Evolutionary conservation across 176 grass and related monocot genomes (phyloP).

Genomic region (Hyparrhenia diplandra): DNA sequence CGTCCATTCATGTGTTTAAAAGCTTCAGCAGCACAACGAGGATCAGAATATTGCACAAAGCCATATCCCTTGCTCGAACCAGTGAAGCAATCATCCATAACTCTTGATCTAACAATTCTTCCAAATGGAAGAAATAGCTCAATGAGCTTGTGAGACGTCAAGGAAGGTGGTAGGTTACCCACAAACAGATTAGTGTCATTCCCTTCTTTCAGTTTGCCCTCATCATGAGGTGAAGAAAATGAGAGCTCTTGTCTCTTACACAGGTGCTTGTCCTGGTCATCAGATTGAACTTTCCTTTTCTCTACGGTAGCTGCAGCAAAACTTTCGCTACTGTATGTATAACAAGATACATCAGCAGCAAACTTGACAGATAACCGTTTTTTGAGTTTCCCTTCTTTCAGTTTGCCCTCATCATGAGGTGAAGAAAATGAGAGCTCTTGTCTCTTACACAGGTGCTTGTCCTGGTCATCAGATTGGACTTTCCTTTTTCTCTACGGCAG

Average conservation of each 20-base stretch:
- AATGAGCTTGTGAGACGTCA: slow-evolving; percentile 38
- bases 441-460: slow-evolving; percentile 25
- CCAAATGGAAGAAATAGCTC: slow-evolving; percentile 57
- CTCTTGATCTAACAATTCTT: slow-evolving; percentile 39
- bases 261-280: too few relatives aligned
- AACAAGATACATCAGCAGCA: too few relatives aligned
- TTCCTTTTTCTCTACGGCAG: slow-evolving; percentile 46
- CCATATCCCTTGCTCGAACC: slow-evolving; percentile 59
- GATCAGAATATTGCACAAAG: slow-evolving; percentile 60
- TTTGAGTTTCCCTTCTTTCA: too few relatives aligned
- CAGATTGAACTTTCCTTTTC: too few relatives aligned
- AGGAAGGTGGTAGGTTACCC: slow-evolving; percentile 34
- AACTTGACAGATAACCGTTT: background rate
- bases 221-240: too few relatives aligned
- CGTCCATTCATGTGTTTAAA: slow-evolving; percentile 45
- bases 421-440: slow-evolving; percentile 14
- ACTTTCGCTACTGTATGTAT: too few relatives aligned
- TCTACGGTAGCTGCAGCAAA: too few relatives aligned
- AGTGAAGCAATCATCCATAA: slow-evolving; percentile 48
- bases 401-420: background rate
- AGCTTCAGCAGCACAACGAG: slow-evolving; percentile 44
- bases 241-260: too few relatives aligned
- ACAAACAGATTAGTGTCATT: slow-evolving; percentile 45
- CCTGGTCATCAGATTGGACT: slow-evolving; percentile 42
- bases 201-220: slow-evolving; percentile 13